Evolutionary conservation across 2,329 filamentous ascomycete genomes (phyloP).

Genomic region (Colletotrichum camelliae): DNA sequence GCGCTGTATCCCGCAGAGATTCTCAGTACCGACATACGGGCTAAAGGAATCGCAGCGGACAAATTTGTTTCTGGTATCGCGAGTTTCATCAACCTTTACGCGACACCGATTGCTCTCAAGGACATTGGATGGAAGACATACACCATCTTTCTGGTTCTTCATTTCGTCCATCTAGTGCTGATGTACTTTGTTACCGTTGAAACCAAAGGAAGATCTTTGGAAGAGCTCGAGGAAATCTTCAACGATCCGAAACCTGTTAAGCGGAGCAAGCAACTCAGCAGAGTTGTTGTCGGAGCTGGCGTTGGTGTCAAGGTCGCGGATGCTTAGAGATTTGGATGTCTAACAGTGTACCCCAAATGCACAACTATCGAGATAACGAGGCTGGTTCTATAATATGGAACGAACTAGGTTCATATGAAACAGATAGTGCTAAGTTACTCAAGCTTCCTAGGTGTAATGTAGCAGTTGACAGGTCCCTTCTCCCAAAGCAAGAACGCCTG

Average conservation of each 20-base stretch:
- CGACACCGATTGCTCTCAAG: constrained; percentile 48
- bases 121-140: constrained; percentile 48
- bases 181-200: constrained; percentile 41
- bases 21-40: constrained; percentile 40
- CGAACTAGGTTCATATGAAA: neutral
- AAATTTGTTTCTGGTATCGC: constrained; percentile 39
- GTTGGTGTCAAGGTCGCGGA: constrained; percentile 13
- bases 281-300: constrained; percentile 14
- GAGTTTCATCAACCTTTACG: constrained; percentile 38
- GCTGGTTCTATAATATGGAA: neutral
- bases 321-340: neutral
- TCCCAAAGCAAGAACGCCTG: constrained; percentile 43
- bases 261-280: neutral
- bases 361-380: neutral
- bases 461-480: constrained; percentile 24
- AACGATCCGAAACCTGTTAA: constrained; percentile 41
- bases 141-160: constrained; percentile 48
- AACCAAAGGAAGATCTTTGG: constrained; percentile 58
- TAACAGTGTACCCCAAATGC: neutral
- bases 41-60: constrained; percentile 44
- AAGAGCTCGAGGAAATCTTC: constrained; percentile 61
- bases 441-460: neutral
- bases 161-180: constrained; percentile 29
- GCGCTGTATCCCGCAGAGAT: constrained; percentile 50
- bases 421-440: neutral